Conservation (phyloP, 2,329 filamentous ascomycete genomes). For the Leptodontidium sp. region DNA sequence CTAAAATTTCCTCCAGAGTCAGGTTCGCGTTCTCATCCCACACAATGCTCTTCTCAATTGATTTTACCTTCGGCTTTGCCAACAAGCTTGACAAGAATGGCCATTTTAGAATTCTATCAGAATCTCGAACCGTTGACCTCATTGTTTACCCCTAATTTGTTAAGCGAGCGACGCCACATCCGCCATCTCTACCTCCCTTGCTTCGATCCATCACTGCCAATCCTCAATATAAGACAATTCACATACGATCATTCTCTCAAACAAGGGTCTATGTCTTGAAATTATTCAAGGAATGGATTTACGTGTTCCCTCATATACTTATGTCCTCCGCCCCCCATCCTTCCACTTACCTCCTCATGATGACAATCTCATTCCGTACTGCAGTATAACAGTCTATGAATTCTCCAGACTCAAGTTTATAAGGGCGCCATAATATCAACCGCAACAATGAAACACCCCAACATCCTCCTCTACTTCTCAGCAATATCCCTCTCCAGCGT, state of each 20-base stretch:
- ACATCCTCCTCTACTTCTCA: neutral
- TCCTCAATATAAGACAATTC: neutral
- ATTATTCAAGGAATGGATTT: neutral
- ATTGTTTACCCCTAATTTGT: slow-evolving; percentile 1
- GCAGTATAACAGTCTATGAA: neutral
- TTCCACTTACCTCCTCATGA: neutral
- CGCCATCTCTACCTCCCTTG: neutral
- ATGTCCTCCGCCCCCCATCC: neutral
- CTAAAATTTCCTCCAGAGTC: too few relatives aligned
- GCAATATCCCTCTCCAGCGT: neutral
- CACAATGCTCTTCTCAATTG: too few relatives aligned
- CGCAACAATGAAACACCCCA: neutral
- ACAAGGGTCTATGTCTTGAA: neutral
- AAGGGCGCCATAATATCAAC: neutral
- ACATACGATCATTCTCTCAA: neutral
- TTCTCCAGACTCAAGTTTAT: neutral
- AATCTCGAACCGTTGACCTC: neutral
- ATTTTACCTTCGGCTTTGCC: too few relatives aligned
- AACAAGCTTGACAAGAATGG: too few relatives aligned
- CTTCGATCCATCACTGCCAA: slow-evolving; percentile 2
- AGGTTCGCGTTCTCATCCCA: too few relatives aligned
- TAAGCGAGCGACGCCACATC: slow-evolving; percentile 9
- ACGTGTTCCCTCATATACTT: neutral
- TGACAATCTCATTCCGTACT: neutral
- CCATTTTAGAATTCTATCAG: neutral